Evolutionary conservation across 2,329 filamentous ascomycete genomes (phyloP).

Genomic region (Diaporthe citri): DNA sequence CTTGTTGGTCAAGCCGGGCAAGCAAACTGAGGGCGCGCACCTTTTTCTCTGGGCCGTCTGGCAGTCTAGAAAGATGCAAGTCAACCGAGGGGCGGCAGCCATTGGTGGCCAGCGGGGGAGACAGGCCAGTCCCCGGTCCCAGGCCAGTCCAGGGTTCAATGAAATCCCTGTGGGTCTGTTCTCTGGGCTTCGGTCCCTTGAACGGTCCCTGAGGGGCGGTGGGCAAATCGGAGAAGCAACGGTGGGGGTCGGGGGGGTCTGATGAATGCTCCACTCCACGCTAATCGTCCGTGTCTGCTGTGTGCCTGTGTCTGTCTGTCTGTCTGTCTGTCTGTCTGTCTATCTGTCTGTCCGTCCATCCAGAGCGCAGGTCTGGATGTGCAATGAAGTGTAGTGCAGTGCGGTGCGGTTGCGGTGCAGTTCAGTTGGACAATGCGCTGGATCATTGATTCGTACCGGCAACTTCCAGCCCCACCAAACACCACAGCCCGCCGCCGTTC

Average conservation of each 20-base stretch:
- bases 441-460: slow-evolving; percentile 1
- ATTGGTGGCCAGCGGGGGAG: slow-evolving; percentile 24
- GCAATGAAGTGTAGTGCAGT: background rate
- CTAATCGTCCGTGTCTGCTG: slow-evolving; percentile 16
- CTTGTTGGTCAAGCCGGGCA: background rate
- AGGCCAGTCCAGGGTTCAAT: slow-evolving; percentile 23
- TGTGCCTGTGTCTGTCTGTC: background rate
- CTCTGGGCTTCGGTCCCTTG: slow-evolving; percentile 27
- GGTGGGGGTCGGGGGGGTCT: slow-evolving; percentile 27
- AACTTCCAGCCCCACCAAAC: slow-evolving; percentile 29
- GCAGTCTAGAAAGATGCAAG: slow-evolving; percentile 4
- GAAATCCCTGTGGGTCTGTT: slow-evolving; percentile 25
- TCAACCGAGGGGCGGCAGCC: background rate
- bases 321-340: background rate
- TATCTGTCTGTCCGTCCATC: background rate
- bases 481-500: slow-evolving; percentile 1
- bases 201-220: slow-evolving; percentile 29
- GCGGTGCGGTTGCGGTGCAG: background rate
- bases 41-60: slow-evolving; percentile 19
- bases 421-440: slow-evolving; percentile 3
- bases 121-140: slow-evolving; percentile 20
- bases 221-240: slow-evolving; percentile 30
- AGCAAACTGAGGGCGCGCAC: slow-evolving; percentile 16
- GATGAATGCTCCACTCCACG: slow-evolving; percentile 9
- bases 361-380: too few species aligned